A percentile compares a stretch with the other conserved stretches of the same genome.
Conservation (phyloP, 1,139 yeast genomes). For the Lizanozyma gosingica region DNA sequence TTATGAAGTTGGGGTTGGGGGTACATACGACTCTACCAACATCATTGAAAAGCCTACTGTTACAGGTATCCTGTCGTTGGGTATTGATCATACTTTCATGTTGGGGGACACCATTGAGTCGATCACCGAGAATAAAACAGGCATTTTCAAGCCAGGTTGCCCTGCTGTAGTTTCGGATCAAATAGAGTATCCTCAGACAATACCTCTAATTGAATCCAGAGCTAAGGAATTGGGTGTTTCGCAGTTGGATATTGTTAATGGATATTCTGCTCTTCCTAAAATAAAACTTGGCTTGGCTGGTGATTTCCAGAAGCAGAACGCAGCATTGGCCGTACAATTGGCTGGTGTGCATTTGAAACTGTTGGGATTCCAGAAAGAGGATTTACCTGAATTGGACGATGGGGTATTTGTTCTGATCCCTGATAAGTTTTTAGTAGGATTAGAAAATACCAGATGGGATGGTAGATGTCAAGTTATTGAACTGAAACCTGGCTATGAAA, state of each 20-base stretch:
- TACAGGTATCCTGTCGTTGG: conserved; percentile 80
- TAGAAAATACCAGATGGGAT: conserved; percentile 73
- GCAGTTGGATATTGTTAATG: conserved; percentile 39
- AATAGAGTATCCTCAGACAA: conserved; percentile 29
- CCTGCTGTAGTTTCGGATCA: conserved; percentile 63
- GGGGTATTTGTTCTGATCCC: conserved; percentile 29
- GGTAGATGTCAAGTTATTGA: conserved; percentile 82
- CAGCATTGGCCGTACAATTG: conserved; percentile 77
- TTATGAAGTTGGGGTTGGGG: conserved; percentile 98
- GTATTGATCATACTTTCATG: conserved; percentile 88
- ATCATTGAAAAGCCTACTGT: conserved; percentile 72
- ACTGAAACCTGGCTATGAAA: conserved; percentile 30
- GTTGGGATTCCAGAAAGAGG: conserved; percentile 28
- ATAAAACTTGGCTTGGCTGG: conserved; percentile 75
- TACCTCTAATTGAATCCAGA: conserved; percentile 32
- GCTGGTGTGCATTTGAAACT: conserved; percentile 53
- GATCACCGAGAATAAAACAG: conserved; percentile 95
- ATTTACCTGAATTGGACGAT: conserved; percentile 17
- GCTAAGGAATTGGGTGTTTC: conserved; percentile 56
- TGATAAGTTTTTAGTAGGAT: conserved; percentile 50
- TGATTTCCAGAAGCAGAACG: conserved; percentile 75
- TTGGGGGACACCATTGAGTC: conserved; percentile 82
- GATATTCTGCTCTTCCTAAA: conserved; percentile 18
- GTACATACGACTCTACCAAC: conserved; percentile 92
- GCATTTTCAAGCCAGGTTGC: conserved; percentile 66